Base-by-base conservation (phyloP, 768 basidiomycete species). In the Hydnum rufescens region DNA sequence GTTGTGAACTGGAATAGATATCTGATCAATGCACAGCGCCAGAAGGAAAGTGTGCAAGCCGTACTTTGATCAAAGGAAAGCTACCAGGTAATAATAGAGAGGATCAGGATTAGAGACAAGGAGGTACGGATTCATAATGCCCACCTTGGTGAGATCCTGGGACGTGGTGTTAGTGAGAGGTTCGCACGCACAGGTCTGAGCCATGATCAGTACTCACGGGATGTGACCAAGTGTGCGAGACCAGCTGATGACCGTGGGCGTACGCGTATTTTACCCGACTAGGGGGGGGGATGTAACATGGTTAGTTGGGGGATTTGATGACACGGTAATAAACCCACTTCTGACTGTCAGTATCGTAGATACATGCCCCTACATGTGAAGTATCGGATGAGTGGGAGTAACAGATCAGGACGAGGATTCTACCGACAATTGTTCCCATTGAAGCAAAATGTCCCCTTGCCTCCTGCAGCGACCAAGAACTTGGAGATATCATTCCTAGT, bases 401-500 rank as follows among this genome's bases (percentile, higher is more conserved):
- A 22, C 36, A 39, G 29, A 25, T 49, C 47, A 5, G 26, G 22
- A 8, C 23, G 34, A 54, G n/a, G 22, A 22, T 22, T 39, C 36
- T n/a, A 39, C 36, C 22, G 13, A 56, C 13, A 31, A 42, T 32
- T 50, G 19, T 42, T 25, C 22, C 30, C 28, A 56, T 53, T 49
- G 25, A 49, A 44, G 55, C 55, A 59, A 52, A 59, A 59, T 2
- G 58, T 58, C 5, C 53, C 58, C 30, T 55, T 59, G 3, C 13
- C 44, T 16, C 44, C 44, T 13, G 1, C 44, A 13, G 1, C 1
- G 8, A 28, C 1, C 25, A 47, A 47, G 13, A 26, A 13, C 13
- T 47, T 28, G 13, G 44, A 47, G 26, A 47, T 25, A 16, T 47
- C 44, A 26, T 16, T 13, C 25, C 44, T 47, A 47, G 8, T 8